Conservation (phyloP, 345 rosid genomes). For the Camelina neglecta region DNA sequence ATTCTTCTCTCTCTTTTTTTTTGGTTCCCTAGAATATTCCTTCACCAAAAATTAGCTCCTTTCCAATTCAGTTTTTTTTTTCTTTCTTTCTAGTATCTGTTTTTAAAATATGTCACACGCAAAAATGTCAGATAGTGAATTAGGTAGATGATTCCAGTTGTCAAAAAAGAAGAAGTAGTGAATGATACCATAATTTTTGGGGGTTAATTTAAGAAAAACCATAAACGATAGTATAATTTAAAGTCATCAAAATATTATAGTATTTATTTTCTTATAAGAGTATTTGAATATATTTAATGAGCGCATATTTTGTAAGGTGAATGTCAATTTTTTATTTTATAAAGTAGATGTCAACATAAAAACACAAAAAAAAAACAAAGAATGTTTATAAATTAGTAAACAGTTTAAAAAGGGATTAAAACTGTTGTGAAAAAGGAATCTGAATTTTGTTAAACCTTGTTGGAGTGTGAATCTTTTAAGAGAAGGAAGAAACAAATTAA, state of each 20-base stretch:
- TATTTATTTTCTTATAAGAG: too few species aligned
- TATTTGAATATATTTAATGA: background rate
- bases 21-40: slow-evolving; percentile 22
- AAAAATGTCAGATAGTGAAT: too few species aligned
- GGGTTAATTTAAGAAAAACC: too few species aligned
- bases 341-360: background rate
- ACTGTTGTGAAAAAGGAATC: background rate
- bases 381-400: background rate
- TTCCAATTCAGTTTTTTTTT: background rate
- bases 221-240: too few species aligned
- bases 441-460: background rate
- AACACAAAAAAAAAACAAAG: background rate
- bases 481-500: background rate
- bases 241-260: too few species aligned
- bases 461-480: background rate
- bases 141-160: too few species aligned
- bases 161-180: too few species aligned
- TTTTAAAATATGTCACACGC: background rate
- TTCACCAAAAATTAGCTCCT: slow-evolving; percentile 20
- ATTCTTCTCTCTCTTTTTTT: slow-evolving; percentile 26
- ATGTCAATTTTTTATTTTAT: background rate
- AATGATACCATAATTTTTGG: too few species aligned
- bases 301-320: background rate
- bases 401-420: background rate
- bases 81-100: too few species aligned